Conservation (phyloP, 1,284 basidiomycete genomes). For the Rhodotorula sp. region DNA sequence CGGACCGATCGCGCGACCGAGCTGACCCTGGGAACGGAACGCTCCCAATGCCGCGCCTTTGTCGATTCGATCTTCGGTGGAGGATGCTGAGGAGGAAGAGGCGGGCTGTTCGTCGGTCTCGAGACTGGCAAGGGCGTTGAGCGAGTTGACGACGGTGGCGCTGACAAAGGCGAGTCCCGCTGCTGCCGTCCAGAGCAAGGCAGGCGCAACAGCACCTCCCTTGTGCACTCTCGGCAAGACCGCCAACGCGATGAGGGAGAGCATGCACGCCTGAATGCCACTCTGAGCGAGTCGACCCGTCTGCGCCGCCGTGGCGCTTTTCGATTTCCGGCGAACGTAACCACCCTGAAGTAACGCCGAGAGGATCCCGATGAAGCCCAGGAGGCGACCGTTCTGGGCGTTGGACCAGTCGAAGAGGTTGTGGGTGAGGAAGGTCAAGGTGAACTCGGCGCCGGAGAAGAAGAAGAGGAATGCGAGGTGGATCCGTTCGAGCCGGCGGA, state of each 20-base stretch:
- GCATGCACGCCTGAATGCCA: constrained; percentile 68
- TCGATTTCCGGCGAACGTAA: constrained; percentile 69
- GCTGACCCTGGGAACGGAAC: constrained; percentile 82
- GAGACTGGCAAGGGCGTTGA: constrained; percentile 79
- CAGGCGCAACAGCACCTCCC: background rate
- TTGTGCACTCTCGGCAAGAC: constrained; percentile 60
- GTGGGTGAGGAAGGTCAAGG: constrained; percentile 83
- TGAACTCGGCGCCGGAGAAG: constrained; percentile 90
- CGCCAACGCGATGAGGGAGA: constrained; percentile 67
- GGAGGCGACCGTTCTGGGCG: constrained; percentile 76
- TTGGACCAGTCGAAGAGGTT: constrained; percentile 82
- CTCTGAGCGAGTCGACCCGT: constrained; percentile 50
- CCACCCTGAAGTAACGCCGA: constrained; percentile 84
- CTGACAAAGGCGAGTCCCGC: constrained; percentile 82
- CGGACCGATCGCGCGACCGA: constrained; percentile 84
- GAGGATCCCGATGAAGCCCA: constrained; percentile 79
- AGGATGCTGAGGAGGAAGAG: background rate
- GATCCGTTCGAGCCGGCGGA: constrained; percentile 57
- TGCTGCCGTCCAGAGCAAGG: constrained; percentile 55
- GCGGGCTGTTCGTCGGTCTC: constrained; percentile 62
- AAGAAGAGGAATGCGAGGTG: constrained; percentile 80
- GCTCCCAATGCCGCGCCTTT: constrained; percentile 80
- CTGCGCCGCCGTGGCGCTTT: constrained; percentile 70
- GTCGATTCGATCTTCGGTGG: constrained; percentile 51
- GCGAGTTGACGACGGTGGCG: constrained; percentile 83